phyloP scores from a whole-genome alignment of 345 rosid genomes.

The Salix viminalis region DNA sequence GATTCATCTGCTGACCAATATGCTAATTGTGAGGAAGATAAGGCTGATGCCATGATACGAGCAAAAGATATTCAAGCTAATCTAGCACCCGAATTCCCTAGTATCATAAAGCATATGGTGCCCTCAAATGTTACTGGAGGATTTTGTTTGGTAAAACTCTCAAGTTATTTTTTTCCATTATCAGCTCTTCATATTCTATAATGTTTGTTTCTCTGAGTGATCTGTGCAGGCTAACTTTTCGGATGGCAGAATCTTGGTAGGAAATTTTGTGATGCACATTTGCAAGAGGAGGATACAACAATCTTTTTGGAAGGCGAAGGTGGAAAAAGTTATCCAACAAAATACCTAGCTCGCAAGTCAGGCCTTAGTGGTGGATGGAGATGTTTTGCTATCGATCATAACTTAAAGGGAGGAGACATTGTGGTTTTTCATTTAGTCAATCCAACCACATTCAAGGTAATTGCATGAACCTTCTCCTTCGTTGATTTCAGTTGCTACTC shows the following conservation, averaged over 20 bases:
- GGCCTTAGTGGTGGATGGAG: conserved; percentile 25
- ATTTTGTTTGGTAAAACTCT: too few species aligned
- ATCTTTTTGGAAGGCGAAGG: conserved; percentile 11
- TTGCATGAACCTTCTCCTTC: neutral
- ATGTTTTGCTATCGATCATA: conserved; percentile 14
- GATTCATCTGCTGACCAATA: too few species aligned
- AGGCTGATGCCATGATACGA: conserved; percentile 31
- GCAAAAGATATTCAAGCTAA: conserved; percentile 52
- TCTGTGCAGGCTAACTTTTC: neutral
- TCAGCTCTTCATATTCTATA: conserved; percentile 20
- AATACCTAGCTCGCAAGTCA: conserved; percentile 5
- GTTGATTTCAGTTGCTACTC: neutral
- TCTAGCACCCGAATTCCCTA: conserved; percentile 46
- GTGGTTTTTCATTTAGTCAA: too few species aligned
- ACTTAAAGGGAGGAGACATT: neutral
- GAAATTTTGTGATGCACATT: conserved; percentile 10
- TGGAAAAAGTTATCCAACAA: neutral
- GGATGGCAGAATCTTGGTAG: conserved; percentile 9
- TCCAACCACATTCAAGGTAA: too few species aligned
- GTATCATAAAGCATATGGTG: conserved; percentile 51
- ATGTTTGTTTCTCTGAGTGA: neutral
- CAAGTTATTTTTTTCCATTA: too few species aligned
- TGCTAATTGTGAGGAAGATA: conserved; percentile 4
- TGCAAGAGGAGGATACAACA: conserved; percentile 11
- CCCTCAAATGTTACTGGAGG: conserved; percentile 15